Base-by-base conservation (phyloP, 768 basidiomycete species). In the Leccinellum luteum region DNA sequence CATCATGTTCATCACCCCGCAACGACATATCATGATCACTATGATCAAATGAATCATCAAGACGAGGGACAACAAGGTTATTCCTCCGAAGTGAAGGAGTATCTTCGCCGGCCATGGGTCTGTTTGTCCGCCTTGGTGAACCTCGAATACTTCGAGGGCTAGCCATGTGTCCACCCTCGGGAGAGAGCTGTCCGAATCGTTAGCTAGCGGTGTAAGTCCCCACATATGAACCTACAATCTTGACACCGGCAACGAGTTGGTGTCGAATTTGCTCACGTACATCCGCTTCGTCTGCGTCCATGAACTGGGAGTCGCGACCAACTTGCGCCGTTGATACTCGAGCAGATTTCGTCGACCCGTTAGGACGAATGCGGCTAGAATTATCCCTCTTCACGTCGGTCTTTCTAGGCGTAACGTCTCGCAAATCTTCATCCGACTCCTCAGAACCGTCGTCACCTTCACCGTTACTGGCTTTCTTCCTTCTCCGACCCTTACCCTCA, bases 211-310 rank as follows among this genome's bases (percentile, higher is more conserved):
- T 27, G 34, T 25, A 55, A 56, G 38, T 27, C 53, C 21, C 17
- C 14, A 49, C 9, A 19, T 38, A 35, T 17, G 10, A 45, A 77
- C 83, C 60, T 67, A 93, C 89, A 59, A 90, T 77, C 55, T 81
- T 84, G 15, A 82, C 86, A 34, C 89, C 92, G 55, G 85, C 86
- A 32, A 82, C 86, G 30, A 95, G 74, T 59, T 91, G 91, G 60
- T 90, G 86, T 66, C 94, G 90, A 47, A 96, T 90, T 69, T 95
- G 92, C 65, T 90, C 87, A 61, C 89, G 83, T 8, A 90, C 91
- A 63, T 87, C 79, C 13, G 82, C 85, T 53, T 92, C 91, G 62
- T 94, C 91, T 4, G 92, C 92, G 70, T 94, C 92, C 87, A 92
- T 87, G 66, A 93, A 93, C 64, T 92, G 92, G 12, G 92, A 93